A percentile compares a stretch with the other conserved stretches of the same genome.
phyloP scores from a whole-genome alignment of 768 basidiomycete species.

The Harrya chromipes region DNA sequence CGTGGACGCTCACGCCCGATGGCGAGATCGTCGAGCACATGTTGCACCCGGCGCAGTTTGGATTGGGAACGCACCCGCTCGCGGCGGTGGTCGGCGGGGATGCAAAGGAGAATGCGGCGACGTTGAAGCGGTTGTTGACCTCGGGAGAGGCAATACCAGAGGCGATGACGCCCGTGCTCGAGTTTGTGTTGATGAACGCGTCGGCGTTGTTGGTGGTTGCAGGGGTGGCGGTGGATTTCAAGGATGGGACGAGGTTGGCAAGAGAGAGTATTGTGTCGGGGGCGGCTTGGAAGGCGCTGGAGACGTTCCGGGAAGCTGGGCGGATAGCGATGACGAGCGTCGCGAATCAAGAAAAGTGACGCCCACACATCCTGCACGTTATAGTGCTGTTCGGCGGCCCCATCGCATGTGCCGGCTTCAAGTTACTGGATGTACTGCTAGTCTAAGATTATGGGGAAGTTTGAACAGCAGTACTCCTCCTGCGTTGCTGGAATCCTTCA shows the following conservation, averaged over 20 bases:
- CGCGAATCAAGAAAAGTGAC: background rate
- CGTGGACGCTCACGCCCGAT: slow-evolving; percentile 69
- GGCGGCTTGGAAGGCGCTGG: slow-evolving; percentile 55
- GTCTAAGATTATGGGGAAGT: too few species aligned
- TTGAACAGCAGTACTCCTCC: too few species aligned
- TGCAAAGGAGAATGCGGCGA: slow-evolving; percentile 79
- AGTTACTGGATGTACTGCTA: too few species aligned
- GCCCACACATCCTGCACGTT: too few species aligned
- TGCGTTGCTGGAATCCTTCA: too few species aligned
- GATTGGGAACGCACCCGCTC: slow-evolving; percentile 68
- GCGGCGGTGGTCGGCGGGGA: slow-evolving; percentile 64
- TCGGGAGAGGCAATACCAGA: slow-evolving; percentile 55
- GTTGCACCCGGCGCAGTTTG: slow-evolving; percentile 75
- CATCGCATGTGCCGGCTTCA: too few species aligned
- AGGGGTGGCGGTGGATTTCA: slow-evolving; percentile 66
- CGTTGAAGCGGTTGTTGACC: slow-evolving; percentile 61
- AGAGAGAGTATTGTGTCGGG: slow-evolving; percentile 57
- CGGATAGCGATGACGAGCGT: slow-evolving; percentile 1
- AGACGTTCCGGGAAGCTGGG: slow-evolving; percentile 48
- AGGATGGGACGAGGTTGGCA: slow-evolving; percentile 70
- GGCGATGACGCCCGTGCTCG: slow-evolving; percentile 58
- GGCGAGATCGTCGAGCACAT: slow-evolving; percentile 60
- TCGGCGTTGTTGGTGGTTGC: slow-evolving; percentile 85
- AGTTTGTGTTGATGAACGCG: slow-evolving; percentile 91
- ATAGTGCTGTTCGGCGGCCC: too few species aligned